Conservation (phyloP, 78 protist species). For the Polysphondylium violaceum region DNA sequence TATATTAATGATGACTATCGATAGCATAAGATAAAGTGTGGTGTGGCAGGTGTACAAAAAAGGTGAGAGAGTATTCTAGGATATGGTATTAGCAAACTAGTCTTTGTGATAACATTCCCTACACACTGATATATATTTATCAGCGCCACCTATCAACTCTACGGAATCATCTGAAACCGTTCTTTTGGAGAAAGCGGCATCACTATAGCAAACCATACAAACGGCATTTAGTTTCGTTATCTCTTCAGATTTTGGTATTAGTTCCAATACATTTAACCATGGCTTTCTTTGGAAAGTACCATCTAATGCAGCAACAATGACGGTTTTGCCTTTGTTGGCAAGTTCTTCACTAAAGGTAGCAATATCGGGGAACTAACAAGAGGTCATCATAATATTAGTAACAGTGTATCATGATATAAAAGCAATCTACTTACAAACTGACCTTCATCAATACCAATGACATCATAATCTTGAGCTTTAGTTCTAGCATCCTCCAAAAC, state of each 20-base stretch:
- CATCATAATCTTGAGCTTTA: constrained; percentile 67
- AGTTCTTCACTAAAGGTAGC: constrained; percentile 85
- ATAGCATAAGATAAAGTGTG: too few relatives aligned
- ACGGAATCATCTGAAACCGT: constrained; percentile 70
- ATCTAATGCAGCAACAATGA: constrained; percentile 93
- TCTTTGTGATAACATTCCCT: constrained; percentile 84
- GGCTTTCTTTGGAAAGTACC: constrained; percentile 91
- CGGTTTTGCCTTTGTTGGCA: constrained; percentile 93
- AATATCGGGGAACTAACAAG: constrained; percentile 89
- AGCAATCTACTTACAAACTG: constrained; percentile 88
- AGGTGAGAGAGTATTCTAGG: too few relatives aligned
- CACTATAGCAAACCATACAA: constrained; percentile 84
- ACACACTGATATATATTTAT: constrained; percentile 93
- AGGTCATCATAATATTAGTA: not conserved
- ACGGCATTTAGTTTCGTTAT: constrained; percentile 91
- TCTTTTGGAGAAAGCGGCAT: constrained; percentile 91
- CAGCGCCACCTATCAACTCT: constrained; percentile 94
- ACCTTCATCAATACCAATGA: constrained; percentile 96
- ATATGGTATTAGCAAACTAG: too few relatives aligned
- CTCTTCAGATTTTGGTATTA: constrained; percentile 88
- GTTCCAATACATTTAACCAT: constrained; percentile 80
- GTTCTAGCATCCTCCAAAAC: constrained; percentile 51
- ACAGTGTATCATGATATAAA: too few relatives aligned
- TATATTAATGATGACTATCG: too few relatives aligned
- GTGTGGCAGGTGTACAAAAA: too few relatives aligned